These are phyloP conservation scores for Xanthoparmelia taractica DNA, from an alignment of 495 filamentous ascomycete species.

Conservation along the genomic window DNA sequence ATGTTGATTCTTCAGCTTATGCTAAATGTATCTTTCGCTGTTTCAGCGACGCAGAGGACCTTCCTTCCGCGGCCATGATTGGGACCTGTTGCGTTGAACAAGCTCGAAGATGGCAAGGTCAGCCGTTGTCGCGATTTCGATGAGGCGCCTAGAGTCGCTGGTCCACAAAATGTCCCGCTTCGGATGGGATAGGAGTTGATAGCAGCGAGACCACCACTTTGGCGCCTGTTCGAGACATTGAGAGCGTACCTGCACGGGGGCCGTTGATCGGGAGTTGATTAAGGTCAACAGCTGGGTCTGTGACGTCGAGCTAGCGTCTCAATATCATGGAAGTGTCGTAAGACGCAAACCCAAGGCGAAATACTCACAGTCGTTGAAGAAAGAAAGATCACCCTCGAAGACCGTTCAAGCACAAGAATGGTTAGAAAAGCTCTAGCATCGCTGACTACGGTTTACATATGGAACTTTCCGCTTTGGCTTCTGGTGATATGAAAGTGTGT, in stretches of 20 bases:
- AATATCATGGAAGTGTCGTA: neutral
- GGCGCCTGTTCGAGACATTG: neutral
- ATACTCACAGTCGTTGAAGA: neutral
- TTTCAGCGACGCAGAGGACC: neutral
- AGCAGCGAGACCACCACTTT: no score
- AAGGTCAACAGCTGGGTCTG: neutral
- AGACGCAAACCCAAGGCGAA: neutral
- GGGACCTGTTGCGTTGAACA: neutral
- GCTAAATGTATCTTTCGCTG: neutral
- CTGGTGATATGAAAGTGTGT: neutral
- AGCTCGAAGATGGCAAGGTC: neutral
- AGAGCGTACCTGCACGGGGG: neutral
- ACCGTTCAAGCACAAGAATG: neutral
- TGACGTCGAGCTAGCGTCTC: neutral
- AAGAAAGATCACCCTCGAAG: neutral
- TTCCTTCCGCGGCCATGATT: neutral
- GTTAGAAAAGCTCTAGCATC: neutral
- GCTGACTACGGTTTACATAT: neutral
- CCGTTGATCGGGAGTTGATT: neutral
- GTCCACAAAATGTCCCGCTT: neutral
- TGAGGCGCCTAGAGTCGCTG: neutral
- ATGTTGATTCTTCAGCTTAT: neutral
- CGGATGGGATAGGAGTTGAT: no score
- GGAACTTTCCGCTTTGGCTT: neutral
- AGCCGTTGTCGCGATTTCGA: neutral